Conservation (phyloP, 306 rosid species). For the Cucumis melo region DNA sequence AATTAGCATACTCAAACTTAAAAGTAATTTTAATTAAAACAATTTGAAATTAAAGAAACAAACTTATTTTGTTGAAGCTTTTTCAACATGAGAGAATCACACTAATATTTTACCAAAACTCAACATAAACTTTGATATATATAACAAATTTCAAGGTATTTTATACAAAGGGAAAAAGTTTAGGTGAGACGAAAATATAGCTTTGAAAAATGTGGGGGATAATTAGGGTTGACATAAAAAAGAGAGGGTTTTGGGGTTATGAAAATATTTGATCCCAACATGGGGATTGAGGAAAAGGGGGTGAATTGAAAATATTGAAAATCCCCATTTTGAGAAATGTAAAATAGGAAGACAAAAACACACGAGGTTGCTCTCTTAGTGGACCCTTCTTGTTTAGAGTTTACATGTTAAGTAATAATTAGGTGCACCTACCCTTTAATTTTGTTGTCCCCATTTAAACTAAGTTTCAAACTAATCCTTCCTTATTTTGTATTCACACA, state of each 20-base stretch:
- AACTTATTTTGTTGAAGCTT: too few species aligned
- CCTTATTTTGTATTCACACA: slow-evolving; percentile 46
- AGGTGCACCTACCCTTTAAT: slow-evolving; percentile 46
- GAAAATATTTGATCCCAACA: not conserved
- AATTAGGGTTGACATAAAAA: not conserved
- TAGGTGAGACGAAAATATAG: too few species aligned
- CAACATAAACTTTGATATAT: too few species aligned
- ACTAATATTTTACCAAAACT: too few species aligned
- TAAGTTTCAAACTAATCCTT: slow-evolving; percentile 17
- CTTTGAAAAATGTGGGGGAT: too few species aligned
- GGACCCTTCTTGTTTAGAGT: slow-evolving; percentile 30
- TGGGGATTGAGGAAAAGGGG: slow-evolving; percentile 1
- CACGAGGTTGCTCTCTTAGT: not conserved
- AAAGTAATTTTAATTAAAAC: too few species aligned
- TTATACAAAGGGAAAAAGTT: too few species aligned
- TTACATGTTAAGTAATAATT: slow-evolving; percentile 20
- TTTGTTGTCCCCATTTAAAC: slow-evolving; percentile 12
- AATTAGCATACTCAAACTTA: too few species aligned
- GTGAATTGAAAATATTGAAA: not conserved
- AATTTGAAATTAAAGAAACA: too few species aligned
- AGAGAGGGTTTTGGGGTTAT: too few species aligned
- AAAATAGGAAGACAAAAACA: not conserved
- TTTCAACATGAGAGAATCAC: too few species aligned
- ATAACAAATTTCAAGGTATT: too few species aligned
- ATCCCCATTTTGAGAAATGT: not conserved